Conservation (phyloP, 306 rosid species). For the Dryas alaskensis region DNA sequence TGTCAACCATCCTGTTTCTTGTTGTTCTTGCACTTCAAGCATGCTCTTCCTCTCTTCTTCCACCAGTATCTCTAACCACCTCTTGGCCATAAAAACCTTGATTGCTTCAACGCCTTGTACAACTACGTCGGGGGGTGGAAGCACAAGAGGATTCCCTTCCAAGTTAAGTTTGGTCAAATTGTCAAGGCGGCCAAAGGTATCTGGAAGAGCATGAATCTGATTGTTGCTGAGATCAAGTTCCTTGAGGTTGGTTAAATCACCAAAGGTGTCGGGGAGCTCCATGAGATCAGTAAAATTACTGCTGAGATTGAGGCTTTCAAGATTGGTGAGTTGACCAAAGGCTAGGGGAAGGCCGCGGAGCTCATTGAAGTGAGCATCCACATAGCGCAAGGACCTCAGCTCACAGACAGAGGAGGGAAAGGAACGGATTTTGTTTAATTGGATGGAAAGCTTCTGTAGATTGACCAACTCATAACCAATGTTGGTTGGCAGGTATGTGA, state of each 20-base stretch:
- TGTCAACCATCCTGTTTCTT: conserved; percentile 66
- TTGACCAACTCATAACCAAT: conserved; percentile 63
- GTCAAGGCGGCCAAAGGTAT: conserved; percentile 85
- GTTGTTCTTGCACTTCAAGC: conserved; percentile 48
- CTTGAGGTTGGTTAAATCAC: conserved; percentile 74
- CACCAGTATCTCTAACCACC: conserved; percentile 69
- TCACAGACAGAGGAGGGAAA: conserved; percentile 84
- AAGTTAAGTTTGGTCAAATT: conserved; percentile 69
- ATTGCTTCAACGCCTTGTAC: conserved; percentile 67
- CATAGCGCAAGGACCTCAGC: conserved; percentile 63
- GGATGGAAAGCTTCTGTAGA: conserved; percentile 61
- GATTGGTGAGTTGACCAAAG: conserved; percentile 62
- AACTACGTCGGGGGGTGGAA: conserved; percentile 76
- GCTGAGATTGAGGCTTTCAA: conserved; percentile 63
- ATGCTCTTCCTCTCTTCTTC: conserved; percentile 74
- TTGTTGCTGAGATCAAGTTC: conserved; percentile 95
- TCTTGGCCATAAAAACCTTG: conserved; percentile 68
- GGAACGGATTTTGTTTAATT: conserved; percentile 79
- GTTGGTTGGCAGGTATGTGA: conserved; percentile 94
- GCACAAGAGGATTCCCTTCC: conserved; percentile 80
- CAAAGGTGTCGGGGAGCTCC: conserved; percentile 81
- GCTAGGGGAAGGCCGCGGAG: conserved; percentile 78
- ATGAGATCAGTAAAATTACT: conserved; percentile 79
- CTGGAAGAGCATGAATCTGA: conserved; percentile 84
- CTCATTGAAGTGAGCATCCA: conserved; percentile 96